These are phyloP conservation scores for Somion occarium DNA, from an alignment of 1,284 basidiomycete species.

Conservation along the genomic window DNA sequence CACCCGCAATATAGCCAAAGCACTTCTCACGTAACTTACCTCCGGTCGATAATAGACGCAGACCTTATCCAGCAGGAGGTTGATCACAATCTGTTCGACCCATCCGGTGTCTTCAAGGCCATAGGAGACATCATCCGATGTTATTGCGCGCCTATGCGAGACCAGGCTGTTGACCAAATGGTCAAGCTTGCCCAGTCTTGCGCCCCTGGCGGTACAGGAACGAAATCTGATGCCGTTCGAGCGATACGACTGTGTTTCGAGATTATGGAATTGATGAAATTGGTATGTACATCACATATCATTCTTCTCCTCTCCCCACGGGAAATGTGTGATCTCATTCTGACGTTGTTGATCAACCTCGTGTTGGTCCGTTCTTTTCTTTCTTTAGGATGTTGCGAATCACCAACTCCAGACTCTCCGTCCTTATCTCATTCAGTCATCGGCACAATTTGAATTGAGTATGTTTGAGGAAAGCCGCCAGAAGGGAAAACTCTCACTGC, in stretches of 20 bases:
- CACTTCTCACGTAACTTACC: slow-evolving; percentile 49
- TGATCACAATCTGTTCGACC: slow-evolving; percentile 74
- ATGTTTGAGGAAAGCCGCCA: slow-evolving; percentile 65
- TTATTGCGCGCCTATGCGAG: slow-evolving; percentile 92
- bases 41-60: slow-evolving; percentile 62
- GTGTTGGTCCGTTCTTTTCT: not conserved
- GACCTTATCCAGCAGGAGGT: slow-evolving; percentile 80
- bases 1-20: slow-evolving; percentile 29
- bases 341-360: slow-evolving; percentile 3
- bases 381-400: slow-evolving; percentile 83
- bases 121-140: slow-evolving; percentile 83
- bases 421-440: slow-evolving; percentile 78
- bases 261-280: slow-evolving; percentile 92
- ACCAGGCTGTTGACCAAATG: slow-evolving; percentile 82
- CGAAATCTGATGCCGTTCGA: slow-evolving; percentile 61
- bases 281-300: slow-evolving; percentile 45
- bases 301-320: not conserved
- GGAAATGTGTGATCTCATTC: not conserved
- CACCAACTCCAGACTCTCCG: slow-evolving; percentile 89
- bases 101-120: slow-evolving; percentile 72
- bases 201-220: slow-evolving; percentile 45
- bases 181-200: slow-evolving; percentile 62
- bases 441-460: slow-evolving; percentile 77
- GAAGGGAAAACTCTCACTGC: slow-evolving; percentile 39
- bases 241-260: slow-evolving; percentile 86